Base-by-base conservation (phyloP, 768 basidiomycete species). In the Collybia sp. region DNA sequence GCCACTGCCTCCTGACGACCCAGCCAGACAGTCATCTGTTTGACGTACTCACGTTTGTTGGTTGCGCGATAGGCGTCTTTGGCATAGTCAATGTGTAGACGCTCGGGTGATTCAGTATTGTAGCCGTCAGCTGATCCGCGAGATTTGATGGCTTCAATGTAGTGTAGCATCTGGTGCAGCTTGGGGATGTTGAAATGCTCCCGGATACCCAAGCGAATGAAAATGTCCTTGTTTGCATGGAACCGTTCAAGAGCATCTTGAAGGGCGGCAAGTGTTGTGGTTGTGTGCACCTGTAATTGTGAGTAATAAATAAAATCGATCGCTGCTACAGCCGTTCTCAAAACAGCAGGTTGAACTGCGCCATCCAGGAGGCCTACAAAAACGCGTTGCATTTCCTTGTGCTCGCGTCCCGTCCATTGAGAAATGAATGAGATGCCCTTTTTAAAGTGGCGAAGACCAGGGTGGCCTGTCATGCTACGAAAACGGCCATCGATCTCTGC, bases 81-180 rank as follows among this genome's bases (percentile, higher is more conserved):
- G 2, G 69, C 62, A 37, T 55, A 66, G 52, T 71, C 58, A 25
- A 71, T 72, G 40, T 73, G 72, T 1, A 72, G 52, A 5, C 57
- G 58, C 49, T 70, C 65, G 0, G 58, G 56, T 0, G 45, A 40
- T 44, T 70, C 68, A 0, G 58, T 63, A 37, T 60, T 61, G 49
- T 55, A 63, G 11, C 56, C 55, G 39, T 64, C 57, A 0, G 57
- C 47, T 9, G 55, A 53, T 9, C 62, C 62, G 42, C 53, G 47
- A 9, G 42, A 42, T 8, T 47, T 48, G 16, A 70, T 70, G 2
- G 46, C 17, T 5, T 54, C 46, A 16, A 58, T 40, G 43, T 67
- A 67, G 44, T 67, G 65, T 6, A 49, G 12, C 32, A 67, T 45
- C 2, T 50, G 48, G 46, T 66, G 63, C 15, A 67, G 42, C 47